These are phyloP conservation scores for Clarireedia homoeocarpa DNA, from an alignment of 2,329 filamentous ascomycete species.

Conservation along the genomic window DNA sequence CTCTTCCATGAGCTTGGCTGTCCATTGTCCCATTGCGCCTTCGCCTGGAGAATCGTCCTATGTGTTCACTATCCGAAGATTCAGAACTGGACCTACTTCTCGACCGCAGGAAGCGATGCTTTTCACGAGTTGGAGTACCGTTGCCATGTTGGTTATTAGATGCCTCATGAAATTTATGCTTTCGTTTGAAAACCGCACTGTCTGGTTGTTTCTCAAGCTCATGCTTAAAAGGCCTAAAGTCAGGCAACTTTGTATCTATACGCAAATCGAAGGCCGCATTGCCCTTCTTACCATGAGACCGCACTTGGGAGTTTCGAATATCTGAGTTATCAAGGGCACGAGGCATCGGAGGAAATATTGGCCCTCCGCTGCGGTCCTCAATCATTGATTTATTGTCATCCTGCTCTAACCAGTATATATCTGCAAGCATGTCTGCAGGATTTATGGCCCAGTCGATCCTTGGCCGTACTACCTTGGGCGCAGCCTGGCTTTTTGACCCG, in stretches of 20 bases:
- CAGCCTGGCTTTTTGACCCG: slow-evolving; percentile 31
- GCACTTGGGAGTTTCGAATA: slow-evolving; percentile 11
- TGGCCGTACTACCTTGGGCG: slow-evolving; percentile 57
- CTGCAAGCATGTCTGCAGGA: slow-evolving; percentile 79
- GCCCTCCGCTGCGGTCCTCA: slow-evolving; percentile 69
- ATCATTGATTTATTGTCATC: slow-evolving; percentile 71
- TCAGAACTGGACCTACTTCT: slow-evolving; percentile 51
- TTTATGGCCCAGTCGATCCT: slow-evolving; percentile 79
- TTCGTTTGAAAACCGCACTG: slow-evolving; percentile 49
- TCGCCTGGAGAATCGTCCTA: slow-evolving; percentile 29
- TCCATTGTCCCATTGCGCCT: slow-evolving; percentile 37
- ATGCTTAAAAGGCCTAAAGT: slow-evolving; percentile 26
- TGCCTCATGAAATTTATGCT: slow-evolving; percentile 45
- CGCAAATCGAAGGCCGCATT: slow-evolving; percentile 18
- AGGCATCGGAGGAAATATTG: slow-evolving; percentile 50
- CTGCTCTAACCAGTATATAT: slow-evolving; percentile 85
- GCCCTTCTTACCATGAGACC: slow-evolving; percentile 11
- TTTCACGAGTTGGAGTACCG: slow-evolving; percentile 42
- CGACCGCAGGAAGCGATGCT: slow-evolving; percentile 45
- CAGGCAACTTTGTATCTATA: slow-evolving; percentile 28
- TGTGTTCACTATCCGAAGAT: slow-evolving; percentile 47
- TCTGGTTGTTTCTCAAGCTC: slow-evolving; percentile 32
- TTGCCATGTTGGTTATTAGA: slow-evolving; percentile 49
- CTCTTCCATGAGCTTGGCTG: slow-evolving; percentile 39
- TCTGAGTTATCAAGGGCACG: slow-evolving; percentile 15